Percentiles rank a stretch among this genome's conserved stretches.
phyloP scores from a whole-genome alignment of 352 stramenopile species.

The Phytophthora multivora region DNA sequence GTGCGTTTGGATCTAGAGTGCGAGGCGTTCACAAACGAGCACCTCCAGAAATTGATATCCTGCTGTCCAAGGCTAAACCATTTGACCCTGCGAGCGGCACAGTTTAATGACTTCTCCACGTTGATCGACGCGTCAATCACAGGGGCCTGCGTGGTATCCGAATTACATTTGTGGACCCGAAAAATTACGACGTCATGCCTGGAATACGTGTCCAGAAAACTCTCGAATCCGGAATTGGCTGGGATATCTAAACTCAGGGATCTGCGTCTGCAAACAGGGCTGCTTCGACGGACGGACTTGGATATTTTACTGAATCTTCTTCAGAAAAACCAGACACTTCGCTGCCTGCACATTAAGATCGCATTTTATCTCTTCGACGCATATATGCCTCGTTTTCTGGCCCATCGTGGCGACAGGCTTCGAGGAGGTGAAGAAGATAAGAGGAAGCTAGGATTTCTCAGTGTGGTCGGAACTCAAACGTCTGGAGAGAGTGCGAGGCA shows the following conservation, averaged over 20 bases:
- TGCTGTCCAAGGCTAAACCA: slow-evolving; percentile 22
- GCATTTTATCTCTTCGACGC: slow-evolving; percentile 29
- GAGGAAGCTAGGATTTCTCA: slow-evolving; percentile 25
- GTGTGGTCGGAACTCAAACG: slow-evolving; percentile 4
- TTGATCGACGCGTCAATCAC: slow-evolving; percentile 13
- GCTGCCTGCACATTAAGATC: slow-evolving; percentile 26
- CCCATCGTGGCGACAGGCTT: slow-evolving; percentile 21
- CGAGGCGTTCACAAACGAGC: slow-evolving; percentile 16
- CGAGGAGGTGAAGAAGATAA: slow-evolving; percentile 11
- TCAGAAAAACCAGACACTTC: slow-evolving; percentile 22
- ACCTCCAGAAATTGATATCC: slow-evolving; percentile 15
- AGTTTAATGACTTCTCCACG: slow-evolving; percentile 25
- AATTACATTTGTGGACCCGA: slow-evolving; percentile 18
- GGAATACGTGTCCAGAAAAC: slow-evolving; percentile 8
- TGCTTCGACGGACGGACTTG: slow-evolving; percentile 9
- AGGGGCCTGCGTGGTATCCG: slow-evolving; percentile 13
- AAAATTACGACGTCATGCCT: slow-evolving; percentile 16
- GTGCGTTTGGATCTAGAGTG: slow-evolving; percentile 20
- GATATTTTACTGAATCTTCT: slow-evolving; percentile 20
- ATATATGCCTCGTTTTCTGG: slow-evolving; percentile 26
- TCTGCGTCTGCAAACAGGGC: slow-evolving; percentile 19
- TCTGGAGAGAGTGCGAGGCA: slow-evolving; percentile 3
- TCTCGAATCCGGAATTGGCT: slow-evolving; percentile 9
- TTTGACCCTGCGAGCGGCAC: slow-evolving; percentile 9
- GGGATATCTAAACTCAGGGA: slow-evolving; percentile 6